Base-by-base conservation (phyloP, 495 filamentous ascomycete species). In the Cercophora newfieldiana region DNA sequence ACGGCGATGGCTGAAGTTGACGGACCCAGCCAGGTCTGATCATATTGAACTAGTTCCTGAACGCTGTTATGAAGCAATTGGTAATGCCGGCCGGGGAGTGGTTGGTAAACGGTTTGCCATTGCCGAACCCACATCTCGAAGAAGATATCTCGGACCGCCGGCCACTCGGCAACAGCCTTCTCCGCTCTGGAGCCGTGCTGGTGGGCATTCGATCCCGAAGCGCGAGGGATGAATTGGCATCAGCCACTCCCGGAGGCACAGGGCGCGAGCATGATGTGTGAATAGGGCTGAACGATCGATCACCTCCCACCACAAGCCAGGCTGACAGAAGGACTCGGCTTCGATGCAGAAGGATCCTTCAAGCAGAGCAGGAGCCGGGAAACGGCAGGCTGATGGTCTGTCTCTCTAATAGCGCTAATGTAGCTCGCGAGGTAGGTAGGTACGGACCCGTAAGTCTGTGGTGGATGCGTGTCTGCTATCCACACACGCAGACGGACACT, bases 201-300 rank as follows among this genome's bases (percentile, higher is more conserved):
- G 4, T 14, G n/a, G 2, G n/a, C 10, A 6, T 22, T 26, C 50
- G 8, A 19, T 26, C 2, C n/a, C 6, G 2, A 53, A 7, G 21
- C 8, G n/a, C 60, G 47, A 62, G 22, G 60, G 60, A 62, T 62
- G 60, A 62, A 26, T 62, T 51, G 60, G 60, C 60, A 28, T 62
- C 60, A 62, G 60, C 60, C 60, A 62, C 55, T 31, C 47, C 60
- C 60, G 60, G n/a, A 30, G 1, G 25, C 25, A 30, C 6, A 57
- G 55, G 24, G 21, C 19, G 55, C 2, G 56, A 22, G 26, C 28
- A 33, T 28, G 56, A 48, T 16, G 30, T n/a, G 31, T 33, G 58
- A 24, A 60, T 25, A 60, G 60, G 60, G 60, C 60, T 62, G 60
- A 24, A 31, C 37, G 37, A 44, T 44, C 37, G 37, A 44, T 44